Evolutionary conservation across 2,329 filamentous ascomycete genomes (phyloP).

Genomic region (Didymella lethalis): DNA sequence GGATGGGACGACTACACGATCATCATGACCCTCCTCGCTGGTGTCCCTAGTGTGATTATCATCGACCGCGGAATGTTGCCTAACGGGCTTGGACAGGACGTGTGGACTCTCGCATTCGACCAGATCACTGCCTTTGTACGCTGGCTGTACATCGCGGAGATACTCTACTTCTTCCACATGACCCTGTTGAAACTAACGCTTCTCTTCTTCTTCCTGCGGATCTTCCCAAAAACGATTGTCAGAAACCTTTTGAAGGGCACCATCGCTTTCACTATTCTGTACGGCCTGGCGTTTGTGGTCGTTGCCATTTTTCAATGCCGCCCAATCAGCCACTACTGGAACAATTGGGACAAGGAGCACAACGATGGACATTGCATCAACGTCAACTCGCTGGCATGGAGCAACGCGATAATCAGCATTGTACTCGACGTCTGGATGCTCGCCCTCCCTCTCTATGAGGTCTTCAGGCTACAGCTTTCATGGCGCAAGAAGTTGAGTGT

Average conservation of each 20-base stretch:
- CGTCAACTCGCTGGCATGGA: conserved; percentile 45
- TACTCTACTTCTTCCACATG: conserved; percentile 46
- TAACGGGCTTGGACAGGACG: conserved; percentile 59
- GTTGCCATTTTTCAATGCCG: conserved; percentile 43
- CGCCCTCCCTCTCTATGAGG: conserved; percentile 45
- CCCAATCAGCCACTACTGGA: conserved; percentile 47
- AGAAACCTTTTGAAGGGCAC: conserved; percentile 28
- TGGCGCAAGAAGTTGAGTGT: conserved; percentile 50
- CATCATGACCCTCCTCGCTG: conserved; percentile 29
- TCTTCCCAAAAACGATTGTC: conserved; percentile 38
- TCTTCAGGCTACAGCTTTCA: conserved; percentile 42
- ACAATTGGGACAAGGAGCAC: conserved; percentile 37
- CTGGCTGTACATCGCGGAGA: conserved; percentile 44
- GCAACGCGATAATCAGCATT: conserved; percentile 47
- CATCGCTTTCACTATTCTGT: conserved; percentile 36
- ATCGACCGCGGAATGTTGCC: conserved; percentile 29
- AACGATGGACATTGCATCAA: conserved; percentile 46
- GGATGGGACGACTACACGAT: conserved; percentile 53
- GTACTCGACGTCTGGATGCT: conserved; percentile 45
- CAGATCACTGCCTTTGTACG: conserved; percentile 56
- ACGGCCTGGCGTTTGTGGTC: conserved; percentile 32
- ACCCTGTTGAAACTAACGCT: conserved; percentile 40
- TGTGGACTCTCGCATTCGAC: conserved; percentile 58
- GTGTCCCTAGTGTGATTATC: conserved; percentile 40
- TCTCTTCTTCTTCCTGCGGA: conserved; percentile 39